Evolutionary conservation across 306 rosid species (phyloP).

Genomic region (Albizia julibrissin): DNA sequence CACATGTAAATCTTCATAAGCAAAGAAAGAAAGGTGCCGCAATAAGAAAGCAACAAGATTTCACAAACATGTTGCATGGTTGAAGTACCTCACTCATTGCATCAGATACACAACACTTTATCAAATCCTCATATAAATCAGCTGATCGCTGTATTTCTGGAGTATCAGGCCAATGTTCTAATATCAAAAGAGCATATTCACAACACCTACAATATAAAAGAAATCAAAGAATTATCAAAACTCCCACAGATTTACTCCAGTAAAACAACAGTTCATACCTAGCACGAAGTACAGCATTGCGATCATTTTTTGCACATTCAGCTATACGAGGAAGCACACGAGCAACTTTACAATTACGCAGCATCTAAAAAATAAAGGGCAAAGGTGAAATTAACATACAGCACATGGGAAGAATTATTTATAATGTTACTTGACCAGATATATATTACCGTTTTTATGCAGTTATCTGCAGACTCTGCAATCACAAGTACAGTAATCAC

Average conservation of each 20-base stretch:
- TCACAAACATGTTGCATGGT: constrained; percentile 27
- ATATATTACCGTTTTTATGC: constrained; percentile 89
- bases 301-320: constrained; percentile 91
- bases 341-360: constrained; percentile 95
- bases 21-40: constrained; percentile 14
- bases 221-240: constrained; percentile 32
- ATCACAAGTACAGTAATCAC: constrained; percentile 99
- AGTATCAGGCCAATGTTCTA: constrained; percentile 98
- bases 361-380: constrained; percentile 59
- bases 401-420: neutral
- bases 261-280: constrained; percentile 51
- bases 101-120: constrained; percentile 92
- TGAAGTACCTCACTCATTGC: constrained; percentile 97
- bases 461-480: constrained; percentile 97
- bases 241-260: neutral
- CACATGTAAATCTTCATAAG: constrained; percentile 10
- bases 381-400: constrained; percentile 28
- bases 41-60: constrained; percentile 17
- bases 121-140: constrained; percentile 90
- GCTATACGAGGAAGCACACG: constrained; percentile 96
- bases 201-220: constrained; percentile 72
- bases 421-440: constrained; percentile 17
- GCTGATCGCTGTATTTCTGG: constrained; percentile 94
- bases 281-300: constrained; percentile 93
- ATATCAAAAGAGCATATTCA: constrained; percentile 89